These are phyloP conservation scores for Pholiota microspora DNA, from an alignment of 768 basidiomycete species.

Conservation along the genomic window DNA sequence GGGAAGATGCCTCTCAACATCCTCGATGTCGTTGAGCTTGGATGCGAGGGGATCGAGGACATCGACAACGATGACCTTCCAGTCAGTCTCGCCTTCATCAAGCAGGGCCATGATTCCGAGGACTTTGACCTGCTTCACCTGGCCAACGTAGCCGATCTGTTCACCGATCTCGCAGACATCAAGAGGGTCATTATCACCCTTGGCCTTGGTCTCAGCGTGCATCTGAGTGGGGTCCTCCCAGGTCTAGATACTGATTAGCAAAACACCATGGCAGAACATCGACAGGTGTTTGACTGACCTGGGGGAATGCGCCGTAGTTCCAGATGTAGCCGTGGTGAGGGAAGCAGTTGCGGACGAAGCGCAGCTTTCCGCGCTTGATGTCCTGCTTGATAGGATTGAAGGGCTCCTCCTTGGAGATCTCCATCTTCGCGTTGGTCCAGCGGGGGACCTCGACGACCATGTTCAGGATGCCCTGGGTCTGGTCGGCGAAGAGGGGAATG, in stretches of 20 bases:
- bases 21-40: slow-evolving; percentile 98
- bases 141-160: slow-evolving; percentile 94
- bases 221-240: slow-evolving; percentile 92
- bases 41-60: slow-evolving; percentile 92
- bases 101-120: slow-evolving; percentile 99
- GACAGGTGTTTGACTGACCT: slow-evolving; percentile 47
- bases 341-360: slow-evolving; percentile 99
- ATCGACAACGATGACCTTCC: slow-evolving; percentile 99
- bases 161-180: slow-evolving; percentile 99
- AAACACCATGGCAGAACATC: slow-evolving; percentile 1
- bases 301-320: slow-evolving; percentile 99
- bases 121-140: slow-evolving; percentile 99
- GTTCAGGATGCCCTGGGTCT: slow-evolving; percentile 93
- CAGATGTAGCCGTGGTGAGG: slow-evolving; percentile 99
- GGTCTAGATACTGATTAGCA: slow-evolving; percentile 51
- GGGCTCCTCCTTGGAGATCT: slow-evolving; percentile 96
- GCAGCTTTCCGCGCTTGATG: slow-evolving; percentile 93
- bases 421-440: slow-evolving; percentile 99
- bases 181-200: slow-evolving; percentile 98
- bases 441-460: slow-evolving; percentile 98
- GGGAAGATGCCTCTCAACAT: slow-evolving; percentile 96
- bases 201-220: slow-evolving; percentile 97
- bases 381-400: slow-evolving; percentile 99
- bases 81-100: slow-evolving; percentile 99
- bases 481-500: slow-evolving; percentile 97